Evolutionary conservation across 169 alveolate species (phyloP), one percentile per base, ranked within the genome.

Genomic region (Plasmodium vinckei): DNA sequence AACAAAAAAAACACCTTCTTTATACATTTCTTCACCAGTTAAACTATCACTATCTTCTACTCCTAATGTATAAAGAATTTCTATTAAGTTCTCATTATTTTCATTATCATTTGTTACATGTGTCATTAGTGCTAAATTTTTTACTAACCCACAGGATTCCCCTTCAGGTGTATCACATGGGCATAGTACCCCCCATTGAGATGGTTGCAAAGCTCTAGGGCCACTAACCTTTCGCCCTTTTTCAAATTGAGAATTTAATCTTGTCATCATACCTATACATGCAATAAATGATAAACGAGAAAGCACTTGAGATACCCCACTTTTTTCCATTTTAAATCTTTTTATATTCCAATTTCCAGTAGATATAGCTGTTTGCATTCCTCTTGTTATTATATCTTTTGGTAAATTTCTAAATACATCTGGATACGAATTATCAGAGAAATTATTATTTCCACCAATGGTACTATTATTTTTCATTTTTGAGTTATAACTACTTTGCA

Each of bases 81-180:
- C 92, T 33, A 67, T 92, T 51, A 86, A 61, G 12, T 90, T 93
- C 61, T 73, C 97, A 87, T 86, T 94, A 73, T 96, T 97, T 42
- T 94, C 98, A 72, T 95, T 97, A 73, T 97, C 99, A n/a, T 97
- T 97, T 1, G 99, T 98, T n/a, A 99, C 98, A 93, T 98, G 99
- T 13, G 99, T 97, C 94, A 98, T 95, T 67, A 99, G 87, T 1
- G 99, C 98, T 72, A 98, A 95, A 91, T 97, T 98, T 91, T 99
- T 99, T 12, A 98, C 99, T 15, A 98, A 92, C 9, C 99, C 99
- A 87, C 99, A 98, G 39, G 98, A 96, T 87, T 98, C 99, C 1
- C 99, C 99, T 82, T 99, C 99, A 1, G 99, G 99, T 2, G 99
- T 99, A 91, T 99, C 99, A 87, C 99, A 97, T 1, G 99, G 99